A percentile compares a stretch with the other conserved stretches of the same genome.
These are phyloP conservation scores for Spathaspora boniae DNA, from an alignment of 805 yeast genomes.

Conservation along the genomic window DNA sequence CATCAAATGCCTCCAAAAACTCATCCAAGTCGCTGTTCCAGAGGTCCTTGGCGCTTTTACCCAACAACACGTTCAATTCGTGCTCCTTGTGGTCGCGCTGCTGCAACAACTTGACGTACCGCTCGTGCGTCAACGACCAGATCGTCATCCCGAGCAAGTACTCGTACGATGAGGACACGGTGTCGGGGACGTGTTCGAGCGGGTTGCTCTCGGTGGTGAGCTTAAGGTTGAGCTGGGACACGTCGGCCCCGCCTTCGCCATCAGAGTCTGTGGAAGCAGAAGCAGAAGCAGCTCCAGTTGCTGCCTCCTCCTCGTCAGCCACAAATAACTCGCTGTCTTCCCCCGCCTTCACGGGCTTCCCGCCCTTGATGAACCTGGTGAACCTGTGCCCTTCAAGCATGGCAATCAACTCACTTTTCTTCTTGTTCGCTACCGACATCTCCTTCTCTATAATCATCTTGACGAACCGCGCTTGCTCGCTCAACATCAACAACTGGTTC, in stretches of 20 bases:
- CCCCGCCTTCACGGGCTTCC: constrained; percentile 50
- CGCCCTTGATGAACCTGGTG: constrained; percentile 71
- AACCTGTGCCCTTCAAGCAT: constrained; percentile 65
- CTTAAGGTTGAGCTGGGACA: constrained; percentile 9
- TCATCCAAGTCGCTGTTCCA: constrained; percentile 84
- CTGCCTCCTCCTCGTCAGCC: constrained; percentile 38
- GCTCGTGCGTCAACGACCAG: constrained; percentile 89
- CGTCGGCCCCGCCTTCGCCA: constrained; percentile 36
- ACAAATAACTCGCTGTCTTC: constrained; percentile 22
- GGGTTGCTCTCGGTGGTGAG: constrained; percentile 15
- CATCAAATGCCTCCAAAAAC: constrained; percentile 63
- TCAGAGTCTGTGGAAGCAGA: too few relatives aligned
- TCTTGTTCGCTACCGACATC: constrained; percentile 70
- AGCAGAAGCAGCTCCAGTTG: constrained; percentile 38
- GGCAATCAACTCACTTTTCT: constrained; percentile 58
- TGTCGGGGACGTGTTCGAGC: constrained; percentile 46
- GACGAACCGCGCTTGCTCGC: constrained; percentile 86
- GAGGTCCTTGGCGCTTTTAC: constrained; percentile 75
- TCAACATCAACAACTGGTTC: constrained; percentile 68
- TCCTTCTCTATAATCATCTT: constrained; percentile 81
- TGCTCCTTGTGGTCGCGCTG: constrained; percentile 71
- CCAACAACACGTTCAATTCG: constrained; percentile 64
- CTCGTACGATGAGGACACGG: constrained; percentile 67
- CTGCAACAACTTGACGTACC: constrained; percentile 73
- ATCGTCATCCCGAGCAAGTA: constrained; percentile 89